Base-by-base conservation (phyloP, 805 yeast genomes). In the Starmerella stellata region DNA sequence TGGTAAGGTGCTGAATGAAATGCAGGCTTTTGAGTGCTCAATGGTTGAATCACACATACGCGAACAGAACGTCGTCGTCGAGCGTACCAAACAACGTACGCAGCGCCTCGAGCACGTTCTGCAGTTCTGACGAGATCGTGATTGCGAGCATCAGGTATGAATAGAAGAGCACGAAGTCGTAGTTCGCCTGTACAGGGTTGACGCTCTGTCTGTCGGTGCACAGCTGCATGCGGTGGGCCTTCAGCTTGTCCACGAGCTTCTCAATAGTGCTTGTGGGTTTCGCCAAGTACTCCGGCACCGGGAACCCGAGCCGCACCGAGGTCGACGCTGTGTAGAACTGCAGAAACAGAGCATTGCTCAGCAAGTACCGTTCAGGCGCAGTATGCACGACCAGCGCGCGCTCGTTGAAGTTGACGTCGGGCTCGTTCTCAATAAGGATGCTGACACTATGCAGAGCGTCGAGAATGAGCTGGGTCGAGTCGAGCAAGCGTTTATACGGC, bases 391-490 rank as follows among this genome's bases (percentile, higher is more conserved):
- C 58, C 11, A 79, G 75, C 31, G 57, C 63, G 34, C 61, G 58
- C 50, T 78, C 90, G 41, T 65, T 68, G 1, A 60, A 53, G 1
- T 65, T 63, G 11, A 78, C 60, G 1, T 52, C 50, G 1, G 75
- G 70, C 46, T 77, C 78, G 42, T 75, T 69, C 37, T 70, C 66
- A 28, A 80, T 72, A 60, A 80, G 69, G 21, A 75, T 68, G 44
- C 70, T 72, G 59, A 81, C 62, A 49, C 79, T 78, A 54, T 78
- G 85, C 51, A 70, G 75, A 0, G 83, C 74, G 51, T 80, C 87
- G 19, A 80, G 61, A 21, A 80, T 75, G 24, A 65, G 64, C 34
- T 75, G 74, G 0, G 90, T 77, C 2, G 70, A 57, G 11, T 56
- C 54, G 17, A 80, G 52, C 18, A 80, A 53, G 29, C 56, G 60